These are phyloP conservation scores for Beverwykella pulmonaria DNA, from an alignment of 495 filamentous ascomycete genomes.

Conservation along the genomic window DNA sequence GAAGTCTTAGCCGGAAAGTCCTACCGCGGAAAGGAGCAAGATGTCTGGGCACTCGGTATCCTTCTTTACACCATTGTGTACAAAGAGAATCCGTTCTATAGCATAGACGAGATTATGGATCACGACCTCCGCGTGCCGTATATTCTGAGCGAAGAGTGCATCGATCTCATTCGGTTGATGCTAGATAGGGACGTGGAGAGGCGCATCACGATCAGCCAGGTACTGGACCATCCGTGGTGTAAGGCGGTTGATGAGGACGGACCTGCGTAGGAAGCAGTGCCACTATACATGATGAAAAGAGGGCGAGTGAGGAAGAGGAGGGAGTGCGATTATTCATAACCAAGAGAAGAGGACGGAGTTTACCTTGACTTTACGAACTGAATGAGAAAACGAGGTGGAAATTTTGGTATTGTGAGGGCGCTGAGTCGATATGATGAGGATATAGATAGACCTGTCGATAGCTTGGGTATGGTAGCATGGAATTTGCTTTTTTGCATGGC, in stretches of 20 bases:
- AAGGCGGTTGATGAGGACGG: constrained; percentile 5
- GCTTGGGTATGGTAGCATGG: not conserved
- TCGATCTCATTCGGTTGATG: constrained; percentile 87
- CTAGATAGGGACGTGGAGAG: constrained; percentile 84
- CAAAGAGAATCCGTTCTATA: constrained; percentile 99
- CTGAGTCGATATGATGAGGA: not conserved
- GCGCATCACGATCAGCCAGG: constrained; percentile 78
- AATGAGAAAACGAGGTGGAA: not conserved
- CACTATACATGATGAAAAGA: no score
- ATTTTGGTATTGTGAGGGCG: not conserved
- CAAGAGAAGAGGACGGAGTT: not conserved
- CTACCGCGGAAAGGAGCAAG: constrained; percentile 95
- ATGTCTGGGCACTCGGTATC: constrained; percentile 98
- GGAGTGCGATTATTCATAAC: no score
- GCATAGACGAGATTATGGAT: constrained; percentile 98
- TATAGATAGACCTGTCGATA: not conserved
- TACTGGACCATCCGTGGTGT: constrained; percentile 84
- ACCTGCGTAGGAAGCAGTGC: no score
- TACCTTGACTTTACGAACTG: not conserved
- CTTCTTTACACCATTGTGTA: constrained; percentile 98
- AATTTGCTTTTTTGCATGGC: no score
- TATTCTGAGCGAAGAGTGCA: constrained; percentile 85
- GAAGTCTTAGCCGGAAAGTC: constrained; percentile 93
- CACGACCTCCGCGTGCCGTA: constrained; percentile 91
- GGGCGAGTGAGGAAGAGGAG: no score